Evolutionary conservation across 495 filamentous ascomycete genomes (phyloP), one percentile per base, ranked within the genome.

Genomic region (Xylaria telfairii): DNA sequence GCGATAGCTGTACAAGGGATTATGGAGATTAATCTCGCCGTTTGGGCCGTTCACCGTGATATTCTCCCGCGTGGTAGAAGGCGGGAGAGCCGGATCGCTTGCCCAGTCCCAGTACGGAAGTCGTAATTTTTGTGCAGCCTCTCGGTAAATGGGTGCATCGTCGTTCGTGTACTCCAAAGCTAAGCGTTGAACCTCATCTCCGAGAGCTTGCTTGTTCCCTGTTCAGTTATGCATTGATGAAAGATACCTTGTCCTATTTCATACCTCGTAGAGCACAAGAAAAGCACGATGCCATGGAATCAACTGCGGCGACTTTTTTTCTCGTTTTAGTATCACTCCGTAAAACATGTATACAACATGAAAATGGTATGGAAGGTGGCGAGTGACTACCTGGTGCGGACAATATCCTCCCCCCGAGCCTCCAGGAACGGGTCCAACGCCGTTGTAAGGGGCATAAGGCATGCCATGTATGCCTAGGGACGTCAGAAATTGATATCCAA

Each of bases 391-490:
- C 46, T 77, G 75, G 53, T 85, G 84, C 53, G 83, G 82, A 71
- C 87, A 88, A 67, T 85, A 88, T 1, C 86, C 85, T 13, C 71
- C 71, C 15, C 71, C 56, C 12, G 75, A 72, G 5, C 72, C 76
- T 44, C 79, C 77, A 21, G 75, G 53, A 61, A 81, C 81, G 19
- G 82, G 74, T 2, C 72, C 78, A 15, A 83, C 80, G 39, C 78
- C 81, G 67, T 88, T 83, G 81, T 83, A 88, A 30, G 80, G 73
- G 37, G 73, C 76, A 71, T 83, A 84, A 17, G 86, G 85, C 26
- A 80, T 73, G 21, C 86, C 86, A 67, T 88, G 86, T 62, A 88
- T 87, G 26, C 83, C 86, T 87, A 54, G 6, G n/a, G 28, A 24
- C 6, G 51, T 70, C 32, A 65, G 62, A 34, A 19, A 19, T 51